Conservation (phyloP, 139 green algal species). For the Gonium pectorale region DNA sequence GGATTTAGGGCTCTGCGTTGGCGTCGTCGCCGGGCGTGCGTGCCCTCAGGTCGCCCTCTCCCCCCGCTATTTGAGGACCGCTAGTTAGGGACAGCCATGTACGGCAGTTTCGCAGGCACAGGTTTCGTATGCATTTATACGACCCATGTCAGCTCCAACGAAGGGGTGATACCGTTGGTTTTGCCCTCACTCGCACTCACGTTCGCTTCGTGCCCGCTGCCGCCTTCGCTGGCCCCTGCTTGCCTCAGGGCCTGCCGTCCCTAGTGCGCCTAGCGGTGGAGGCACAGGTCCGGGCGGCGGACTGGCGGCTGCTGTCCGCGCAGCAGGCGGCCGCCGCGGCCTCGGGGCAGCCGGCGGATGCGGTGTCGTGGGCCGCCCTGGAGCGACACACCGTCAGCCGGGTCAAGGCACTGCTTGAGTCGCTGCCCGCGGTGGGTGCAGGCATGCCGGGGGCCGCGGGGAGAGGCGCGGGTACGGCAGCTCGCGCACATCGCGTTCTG, state of each 20-base stretch:
- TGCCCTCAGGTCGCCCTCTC: too few species aligned
- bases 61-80: too few species aligned
- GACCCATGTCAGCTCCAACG: too few species aligned
- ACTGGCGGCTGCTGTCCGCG: slow-evolving; percentile 56
- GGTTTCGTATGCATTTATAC: too few species aligned
- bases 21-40: too few species aligned
- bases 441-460: too few species aligned
- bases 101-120: not conserved
- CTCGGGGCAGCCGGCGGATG: not conserved
- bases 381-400: slow-evolving; percentile 48
- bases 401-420: slow-evolving; percentile 48
- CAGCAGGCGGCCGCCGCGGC: slow-evolving; percentile 53
- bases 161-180: too few species aligned
- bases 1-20: too few species aligned
- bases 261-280: slow-evolving; percentile 24
- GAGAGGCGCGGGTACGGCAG: too few species aligned
- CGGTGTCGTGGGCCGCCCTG: slow-evolving; percentile 51
- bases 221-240: not conserved
- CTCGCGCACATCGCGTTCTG: too few species aligned
- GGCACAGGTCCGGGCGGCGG: slow-evolving; percentile 44
- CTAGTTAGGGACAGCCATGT: too few species aligned
- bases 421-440: slow-evolving; percentile 41
- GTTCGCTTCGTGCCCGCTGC: not conserved
- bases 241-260: slow-evolving; percentile 6
- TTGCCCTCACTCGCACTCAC: too few species aligned